Conservation (phyloP, 176 grass and related monocot species). For the Echinochloa phyllopogon region DNA sequence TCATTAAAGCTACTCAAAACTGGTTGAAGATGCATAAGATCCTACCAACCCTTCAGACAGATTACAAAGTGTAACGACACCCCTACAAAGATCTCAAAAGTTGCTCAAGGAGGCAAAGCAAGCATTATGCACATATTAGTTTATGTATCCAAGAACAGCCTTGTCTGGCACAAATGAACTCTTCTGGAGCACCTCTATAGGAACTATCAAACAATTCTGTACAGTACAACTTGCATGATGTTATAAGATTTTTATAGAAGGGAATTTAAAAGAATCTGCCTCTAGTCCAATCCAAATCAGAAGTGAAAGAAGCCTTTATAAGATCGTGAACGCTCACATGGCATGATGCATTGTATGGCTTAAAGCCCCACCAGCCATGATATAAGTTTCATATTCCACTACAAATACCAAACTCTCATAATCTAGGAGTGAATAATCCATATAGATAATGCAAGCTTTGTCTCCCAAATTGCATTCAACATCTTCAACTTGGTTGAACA, state of each 20-base stretch:
- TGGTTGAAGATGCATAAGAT: slow-evolving; percentile 49
- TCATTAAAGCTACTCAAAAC: slow-evolving; percentile 54
- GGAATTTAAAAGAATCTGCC: slow-evolving; percentile 33
- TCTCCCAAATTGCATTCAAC: slow-evolving; percentile 44
- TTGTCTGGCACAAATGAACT: slow-evolving; percentile 57
- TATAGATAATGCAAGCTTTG: slow-evolving; percentile 38
- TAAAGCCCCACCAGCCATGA: slow-evolving; percentile 33
- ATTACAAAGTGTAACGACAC: slow-evolving; percentile 25
- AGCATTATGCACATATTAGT: slow-evolving; percentile 31
- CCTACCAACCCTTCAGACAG: slow-evolving; percentile 52
- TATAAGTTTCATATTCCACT: slow-evolving; percentile 38
- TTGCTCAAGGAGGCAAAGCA: slow-evolving; percentile 41
- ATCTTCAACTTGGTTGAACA: slow-evolving; percentile 41
- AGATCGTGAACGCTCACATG: slow-evolving; percentile 38
- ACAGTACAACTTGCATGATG: slow-evolving; percentile 45
- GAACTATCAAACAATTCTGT: slow-evolving; percentile 47
- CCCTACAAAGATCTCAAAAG: slow-evolving; percentile 49
- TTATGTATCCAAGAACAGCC: slow-evolving; percentile 44
- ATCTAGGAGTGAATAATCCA: slow-evolving; percentile 26
- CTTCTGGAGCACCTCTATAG: slow-evolving; percentile 41
- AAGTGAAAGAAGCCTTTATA: slow-evolving; percentile 31
- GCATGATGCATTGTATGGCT: slow-evolving; percentile 23
- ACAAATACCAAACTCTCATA: slow-evolving; percentile 36
- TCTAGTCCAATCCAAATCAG: slow-evolving; percentile 42
- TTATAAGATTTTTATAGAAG: slow-evolving; percentile 28